Base-by-base conservation (phyloP, 192 early-diverging fungal species). In the Backusella tuberculispora region DNA sequence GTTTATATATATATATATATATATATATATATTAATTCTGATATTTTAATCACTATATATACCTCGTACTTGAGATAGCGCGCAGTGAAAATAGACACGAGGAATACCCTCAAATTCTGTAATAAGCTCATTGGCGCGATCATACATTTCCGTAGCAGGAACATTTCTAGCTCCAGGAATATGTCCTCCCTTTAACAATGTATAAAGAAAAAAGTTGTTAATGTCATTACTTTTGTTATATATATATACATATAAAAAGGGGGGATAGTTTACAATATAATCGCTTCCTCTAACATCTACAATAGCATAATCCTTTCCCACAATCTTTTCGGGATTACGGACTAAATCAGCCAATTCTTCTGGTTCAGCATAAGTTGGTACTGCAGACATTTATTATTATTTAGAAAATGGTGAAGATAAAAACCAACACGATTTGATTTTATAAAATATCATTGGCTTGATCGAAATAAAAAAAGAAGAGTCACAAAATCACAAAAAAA, bases 61-160 rank as follows among this genome's bases (percentile, higher is more conserved):
- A 75, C 80, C 93, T 60, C 93, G 87, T 5, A 90, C 87, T 84
- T 97, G 95, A 19, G 94, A 96, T 21, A 95, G 77, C 2, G 93
- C 91, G 73, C 96, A 98, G 76, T 97, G 95, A 72, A 98, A 97
- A 73, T 92, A 84, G 4, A 98, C 74, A 26, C 82, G 70, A 1
- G 93, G 93, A 6, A 94, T 88, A 37, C 75, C 14, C 29, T 72
- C 68, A 78, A 91, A 90, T 63, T 90, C 72, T 15, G 82, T 79
- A 67, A 91, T 76, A 38, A 89, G 38, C 8, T 53, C 67, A 1
- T 77, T 82, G 0, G 87, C 79, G 38, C 66, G 48, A 29, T 87
- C 88, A 5, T 75, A 74, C 50, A 97, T 82, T 37, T 90, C 77
- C 12, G 83, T 78, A 6, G 92, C 87, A 0, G 94, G 94, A 24